Conservation (phyloP, 495 filamentous ascomycete genomes). For the Neohortaea acidophila region DNA sequence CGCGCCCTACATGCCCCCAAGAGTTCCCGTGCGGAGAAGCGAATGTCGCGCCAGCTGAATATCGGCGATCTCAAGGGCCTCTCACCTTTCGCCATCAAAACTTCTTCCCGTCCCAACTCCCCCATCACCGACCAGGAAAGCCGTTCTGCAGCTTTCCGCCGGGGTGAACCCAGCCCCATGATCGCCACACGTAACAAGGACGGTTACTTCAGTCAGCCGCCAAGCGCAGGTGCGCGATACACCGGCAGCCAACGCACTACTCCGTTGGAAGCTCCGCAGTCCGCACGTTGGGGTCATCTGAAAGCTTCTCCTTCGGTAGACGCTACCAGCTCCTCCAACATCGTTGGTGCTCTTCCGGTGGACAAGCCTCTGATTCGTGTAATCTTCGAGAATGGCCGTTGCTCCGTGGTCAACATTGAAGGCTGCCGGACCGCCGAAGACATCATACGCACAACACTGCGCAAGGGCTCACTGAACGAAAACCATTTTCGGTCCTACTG, state of each 20-base stretch:
- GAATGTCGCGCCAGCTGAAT: constrained; percentile 50
- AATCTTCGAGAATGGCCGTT: constrained; percentile 69
- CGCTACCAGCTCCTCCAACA: constrained; percentile 40
- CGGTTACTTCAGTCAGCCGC: constrained; percentile 37
- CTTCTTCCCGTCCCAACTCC: constrained; percentile 53
- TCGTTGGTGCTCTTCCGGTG: constrained; percentile 59
- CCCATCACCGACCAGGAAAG: constrained; percentile 45
- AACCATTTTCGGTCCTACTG: constrained; percentile 32
- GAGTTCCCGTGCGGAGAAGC: constrained; percentile 45
- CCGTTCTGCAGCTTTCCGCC: constrained; percentile 3
- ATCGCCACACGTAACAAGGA: constrained; percentile 36
- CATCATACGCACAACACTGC: constrained; percentile 68
- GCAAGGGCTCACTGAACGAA: constrained; percentile 50
- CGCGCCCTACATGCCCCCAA: constrained; percentile 40
- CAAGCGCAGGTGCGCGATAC: neutral
- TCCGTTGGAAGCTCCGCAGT: constrained; percentile 27
- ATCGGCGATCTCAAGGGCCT: constrained; percentile 23
- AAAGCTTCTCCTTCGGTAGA: constrained; percentile 61
- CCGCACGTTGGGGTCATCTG: constrained; percentile 33
- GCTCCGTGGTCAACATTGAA: constrained; percentile 76
- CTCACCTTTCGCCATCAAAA: constrained; percentile 30
- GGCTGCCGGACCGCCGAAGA: constrained; percentile 83
- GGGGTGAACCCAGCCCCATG: constrained; percentile 31
- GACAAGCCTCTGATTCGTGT: constrained; percentile 76
- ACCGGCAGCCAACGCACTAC: constrained; percentile 9